These are phyloP conservation scores for Phytophthora colocasiae DNA, from an alignment of 352 stramenopile species.

Conservation along the genomic window DNA sequence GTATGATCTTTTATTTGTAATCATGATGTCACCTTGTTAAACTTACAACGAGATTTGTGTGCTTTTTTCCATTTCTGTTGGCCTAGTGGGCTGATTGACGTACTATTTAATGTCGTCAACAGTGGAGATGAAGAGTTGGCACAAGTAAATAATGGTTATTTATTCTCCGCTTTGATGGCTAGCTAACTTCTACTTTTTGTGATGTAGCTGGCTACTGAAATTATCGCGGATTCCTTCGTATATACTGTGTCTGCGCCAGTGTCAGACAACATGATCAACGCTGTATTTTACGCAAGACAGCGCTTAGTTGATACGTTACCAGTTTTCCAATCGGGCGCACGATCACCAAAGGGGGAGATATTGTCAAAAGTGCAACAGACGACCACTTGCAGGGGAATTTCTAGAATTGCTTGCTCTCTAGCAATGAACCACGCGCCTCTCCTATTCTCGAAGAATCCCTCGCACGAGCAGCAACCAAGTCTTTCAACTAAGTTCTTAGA, in stretches of 20 bases:
- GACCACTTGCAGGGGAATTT: slow-evolving; percentile 45
- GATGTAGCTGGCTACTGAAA: slow-evolving; percentile 60
- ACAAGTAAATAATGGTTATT: slow-evolving; percentile 37
- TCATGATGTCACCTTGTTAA: not conserved
- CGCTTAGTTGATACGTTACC: slow-evolving; percentile 36
- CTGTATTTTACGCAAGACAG: slow-evolving; percentile 38
- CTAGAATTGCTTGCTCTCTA: slow-evolving; percentile 53
- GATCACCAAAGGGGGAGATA: slow-evolving; percentile 1
- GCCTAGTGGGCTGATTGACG: slow-evolving; percentile 49
- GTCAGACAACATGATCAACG: slow-evolving; percentile 32
- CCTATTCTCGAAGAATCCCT: slow-evolving; percentile 29
- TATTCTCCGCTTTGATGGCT: not conserved
- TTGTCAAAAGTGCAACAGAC: slow-evolving; percentile 35
- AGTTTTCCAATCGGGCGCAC: slow-evolving; percentile 24
- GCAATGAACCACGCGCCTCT: slow-evolving; percentile 51
- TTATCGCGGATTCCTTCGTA: slow-evolving; percentile 69
- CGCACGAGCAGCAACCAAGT: slow-evolving; percentile 11
- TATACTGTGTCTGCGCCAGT: slow-evolving; percentile 28
- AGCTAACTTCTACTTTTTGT: slow-evolving; percentile 9
- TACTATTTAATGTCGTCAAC: slow-evolving; percentile 43
- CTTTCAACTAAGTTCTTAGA: slow-evolving; percentile 59
- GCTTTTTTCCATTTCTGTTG: slow-evolving; percentile 2
- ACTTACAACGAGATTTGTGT: slow-evolving; percentile 1
- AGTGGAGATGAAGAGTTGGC: slow-evolving; percentile 48
- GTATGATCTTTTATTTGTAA: slow-evolving; percentile 9